These are phyloP conservation scores for Combretum micranthum DNA, from an alignment of 345 rosid genomes.

Conservation along the genomic window DNA sequence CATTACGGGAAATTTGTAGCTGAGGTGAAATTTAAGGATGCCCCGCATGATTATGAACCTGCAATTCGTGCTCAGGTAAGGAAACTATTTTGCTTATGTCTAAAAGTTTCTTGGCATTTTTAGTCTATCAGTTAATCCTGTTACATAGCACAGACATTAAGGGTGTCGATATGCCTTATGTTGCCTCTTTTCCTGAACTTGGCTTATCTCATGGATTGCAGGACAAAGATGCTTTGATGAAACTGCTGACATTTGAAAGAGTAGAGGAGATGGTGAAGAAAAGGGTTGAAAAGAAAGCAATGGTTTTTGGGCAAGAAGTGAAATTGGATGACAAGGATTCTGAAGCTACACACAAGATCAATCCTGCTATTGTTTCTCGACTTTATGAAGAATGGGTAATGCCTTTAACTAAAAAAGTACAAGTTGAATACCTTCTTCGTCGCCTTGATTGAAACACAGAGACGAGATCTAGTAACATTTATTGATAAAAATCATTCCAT, in stretches of 20 bases:
- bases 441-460: slow-evolving; percentile 46
- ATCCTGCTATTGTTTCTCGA: slow-evolving; percentile 53
- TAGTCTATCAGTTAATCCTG: too few species aligned
- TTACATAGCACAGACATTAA: too few species aligned
- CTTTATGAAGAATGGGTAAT: slow-evolving; percentile 82
- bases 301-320: slow-evolving; percentile 62
- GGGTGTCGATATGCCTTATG: not conserved
- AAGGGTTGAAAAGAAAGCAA: slow-evolving; percentile 78
- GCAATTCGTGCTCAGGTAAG: slow-evolving; percentile 66
- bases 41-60: slow-evolving; percentile 61
- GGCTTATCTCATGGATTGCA: slow-evolving; percentile 14
- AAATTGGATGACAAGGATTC: slow-evolving; percentile 10
- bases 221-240: slow-evolving; percentile 66
- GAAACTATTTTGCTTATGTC: not conserved
- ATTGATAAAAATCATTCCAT: too few species aligned
- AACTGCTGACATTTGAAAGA: slow-evolving; percentile 51
- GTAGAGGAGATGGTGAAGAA: slow-evolving; percentile 76
- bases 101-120: not conserved
- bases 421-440: slow-evolving; percentile 76
- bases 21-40: slow-evolving; percentile 72
- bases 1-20: slow-evolving; percentile 88
- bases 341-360: slow-evolving; percentile 39
- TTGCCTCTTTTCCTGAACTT: not conserved
- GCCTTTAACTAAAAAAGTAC: slow-evolving; percentile 71
- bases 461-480: too few species aligned